Percentiles rank a stretch among this genome's conserved stretches.
phyloP scores from a whole-genome alignment of 1,284 basidiomycete species.

The Apiotrichum sp. region DNA sequence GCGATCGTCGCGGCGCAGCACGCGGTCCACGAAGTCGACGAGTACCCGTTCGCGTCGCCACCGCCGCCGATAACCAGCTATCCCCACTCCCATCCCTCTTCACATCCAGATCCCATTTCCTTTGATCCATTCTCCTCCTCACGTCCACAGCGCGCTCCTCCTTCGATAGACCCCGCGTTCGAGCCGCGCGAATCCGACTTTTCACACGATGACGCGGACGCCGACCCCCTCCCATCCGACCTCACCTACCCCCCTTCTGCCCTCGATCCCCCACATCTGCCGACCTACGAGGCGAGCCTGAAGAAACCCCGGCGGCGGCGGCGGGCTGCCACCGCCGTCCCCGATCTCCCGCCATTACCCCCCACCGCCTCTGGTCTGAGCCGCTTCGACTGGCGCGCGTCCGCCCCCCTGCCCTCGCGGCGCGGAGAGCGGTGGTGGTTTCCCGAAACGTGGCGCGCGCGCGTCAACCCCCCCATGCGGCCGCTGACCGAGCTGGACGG shows the following conservation, averaged over 20 bases:
- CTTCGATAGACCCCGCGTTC: too few relatives aligned
- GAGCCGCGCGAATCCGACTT: too few relatives aligned
- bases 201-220: too few relatives aligned
- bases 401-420: background rate
- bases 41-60: too few relatives aligned
- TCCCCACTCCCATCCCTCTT: too few relatives aligned
- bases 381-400: constrained; percentile 37
- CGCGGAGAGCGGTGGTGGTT: constrained; percentile 19
- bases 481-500: constrained; percentile 43
- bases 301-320: constrained; percentile 10
- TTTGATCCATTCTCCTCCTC: too few relatives aligned
- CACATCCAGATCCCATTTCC: background rate
- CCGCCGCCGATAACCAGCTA: too few relatives aligned
- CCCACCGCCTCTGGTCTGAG: constrained; percentile 22
- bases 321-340: background rate
- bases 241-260: too few relatives aligned
- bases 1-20: too few relatives aligned
- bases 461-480: constrained; percentile 44
- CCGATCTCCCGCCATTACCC: constrained; percentile 10
- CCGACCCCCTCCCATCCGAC: too few relatives aligned
- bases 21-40: too few relatives aligned
- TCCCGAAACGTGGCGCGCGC: constrained; percentile 12
- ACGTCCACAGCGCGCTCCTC: too few relatives aligned
- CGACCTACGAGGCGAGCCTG: constrained; percentile 7
- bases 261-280: background rate